A percentile compares a stretch with the other conserved stretches of the same genome.
Evolutionary conservation across 2,329 filamentous ascomycete species (phyloP).

Genomic region (Xylaria sp.): DNA sequence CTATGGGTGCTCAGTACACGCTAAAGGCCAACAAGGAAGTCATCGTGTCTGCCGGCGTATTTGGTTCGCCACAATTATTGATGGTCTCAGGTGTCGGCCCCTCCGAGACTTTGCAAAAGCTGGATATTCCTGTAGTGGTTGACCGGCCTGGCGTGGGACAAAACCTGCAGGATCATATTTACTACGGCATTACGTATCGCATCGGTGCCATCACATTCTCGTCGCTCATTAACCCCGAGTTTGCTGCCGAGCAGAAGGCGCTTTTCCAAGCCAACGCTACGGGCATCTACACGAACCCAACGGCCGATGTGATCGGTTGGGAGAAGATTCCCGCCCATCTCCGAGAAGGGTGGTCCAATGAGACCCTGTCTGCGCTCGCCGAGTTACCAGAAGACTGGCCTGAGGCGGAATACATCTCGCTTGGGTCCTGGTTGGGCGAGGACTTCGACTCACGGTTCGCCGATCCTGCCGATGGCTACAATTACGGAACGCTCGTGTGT

Average conservation of each 20-base stretch:
- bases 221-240: conserved; percentile 41
- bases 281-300: conserved; percentile 44
- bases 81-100: conserved; percentile 54
- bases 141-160: conserved; percentile 69
- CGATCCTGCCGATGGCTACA: conserved; percentile 42
- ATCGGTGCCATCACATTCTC: conserved; percentile 50
- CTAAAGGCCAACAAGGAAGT: conserved; percentile 35
- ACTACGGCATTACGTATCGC: conserved; percentile 48
- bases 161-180: conserved; percentile 65
- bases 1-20: conserved; percentile 25
- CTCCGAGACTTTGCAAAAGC: conserved; percentile 43
- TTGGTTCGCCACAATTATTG: conserved; percentile 68
- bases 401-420: conserved; percentile 49
- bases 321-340: conserved; percentile 48
- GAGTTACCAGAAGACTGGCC: conserved; percentile 50
- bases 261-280: conserved; percentile 43
- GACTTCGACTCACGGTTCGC: conserved; percentile 42
- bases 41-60: conserved; percentile 71
- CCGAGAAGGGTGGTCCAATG: conserved; percentile 37
- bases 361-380: conserved; percentile 37
- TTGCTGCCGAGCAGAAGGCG: conserved; percentile 39
- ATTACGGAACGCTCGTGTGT: conserved; percentile 44
- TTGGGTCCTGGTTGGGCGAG: conserved; percentile 42
- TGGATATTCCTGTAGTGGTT: conserved; percentile 61
- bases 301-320: conserved; percentile 44